A percentile compares a stretch with the other conserved stretches of the same genome.
phyloP scores from a whole-genome alignment of 331 rosid species.

The Dryas integrifolia region DNA sequence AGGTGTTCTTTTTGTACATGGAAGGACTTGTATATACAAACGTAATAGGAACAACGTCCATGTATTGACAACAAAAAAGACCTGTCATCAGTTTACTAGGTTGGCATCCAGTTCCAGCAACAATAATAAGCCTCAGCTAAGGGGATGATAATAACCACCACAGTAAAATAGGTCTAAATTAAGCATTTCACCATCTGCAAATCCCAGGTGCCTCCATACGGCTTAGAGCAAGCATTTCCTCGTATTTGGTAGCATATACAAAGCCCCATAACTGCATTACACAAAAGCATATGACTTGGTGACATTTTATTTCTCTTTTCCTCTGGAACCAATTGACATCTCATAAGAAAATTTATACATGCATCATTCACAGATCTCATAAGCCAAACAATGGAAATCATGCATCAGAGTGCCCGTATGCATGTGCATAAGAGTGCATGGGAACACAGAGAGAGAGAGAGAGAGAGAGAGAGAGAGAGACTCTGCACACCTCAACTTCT shows the following conservation, averaged over 20 bases:
- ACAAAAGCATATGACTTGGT: background rate
- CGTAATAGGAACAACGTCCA: background rate
- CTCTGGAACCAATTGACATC: background rate
- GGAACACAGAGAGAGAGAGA: background rate
- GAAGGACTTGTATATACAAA: background rate
- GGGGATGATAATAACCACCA: background rate
- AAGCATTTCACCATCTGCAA: constrained; percentile 62
- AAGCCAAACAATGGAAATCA: background rate
- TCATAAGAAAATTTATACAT: background rate
- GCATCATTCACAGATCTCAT: too few relatives aligned
- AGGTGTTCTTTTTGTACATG: constrained; percentile 2
- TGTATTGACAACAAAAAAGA: background rate
- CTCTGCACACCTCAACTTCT: constrained; percentile 72
- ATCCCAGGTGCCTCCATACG: constrained; percentile 73
- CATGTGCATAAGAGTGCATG: background rate
- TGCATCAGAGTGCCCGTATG: background rate
- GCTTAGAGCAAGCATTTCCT: constrained; percentile 72
- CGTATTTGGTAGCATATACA: constrained; percentile 74
- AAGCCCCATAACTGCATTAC: constrained; percentile 88
- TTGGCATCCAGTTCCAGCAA: constrained; percentile 21
- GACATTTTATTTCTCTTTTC: background rate
- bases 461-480: background rate
- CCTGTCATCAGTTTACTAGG: constrained; percentile 8
- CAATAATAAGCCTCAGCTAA: constrained; percentile 2
- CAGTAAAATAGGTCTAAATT: background rate